Evolutionary conservation across 495 filamentous ascomycete species (phyloP), one percentile per base, ranked within the genome.

Genomic region (Hypomontagnella submonticulosa): DNA sequence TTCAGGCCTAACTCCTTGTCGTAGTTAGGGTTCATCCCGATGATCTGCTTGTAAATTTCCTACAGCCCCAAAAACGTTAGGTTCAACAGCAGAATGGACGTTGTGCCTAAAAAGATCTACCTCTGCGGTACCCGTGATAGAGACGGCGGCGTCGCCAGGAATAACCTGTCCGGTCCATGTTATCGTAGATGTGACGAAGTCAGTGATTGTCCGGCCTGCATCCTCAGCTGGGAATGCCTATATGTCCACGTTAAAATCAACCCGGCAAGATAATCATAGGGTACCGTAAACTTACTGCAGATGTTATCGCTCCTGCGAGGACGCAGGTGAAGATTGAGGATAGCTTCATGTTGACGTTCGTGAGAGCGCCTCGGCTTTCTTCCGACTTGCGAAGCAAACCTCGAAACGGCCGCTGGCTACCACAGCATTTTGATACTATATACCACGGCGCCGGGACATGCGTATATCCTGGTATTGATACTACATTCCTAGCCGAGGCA

Each of bases 21-120:
- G 11, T 68, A 68, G 23, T 63, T 57, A 10, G 65, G 65, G 16
- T 68, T 68, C 4, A 68, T 42, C 23, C 4, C 33, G 6, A 63
- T 54, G 19, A 68, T 68, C 27, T 48, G 27, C 1, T 36, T 40
- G 33, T 63, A 68, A 18, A 68, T 68, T 2, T 68, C 65, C 65
- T 68, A 10, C 15, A 20, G 34, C 34, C 6, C 15, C 13, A 4
- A 4, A 51, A 13, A 20, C 34, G 16, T 60, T 44, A 60, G 46
- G 13, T 34, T 51, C 12, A 1, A 33, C 20, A 8, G 32, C 19
- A 13, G 8, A 18, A 20, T 38, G 19, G 1, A 8, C 10, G 8
- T 12, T 16, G 2, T 36, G 8, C 16, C 8, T 8, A 0, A 33
- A 20, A 18, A 15, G 4, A 7, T 16, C 52, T 52, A 64, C 61